Evolutionary conservation across 1,284 basidiomycete genomes (phyloP).

Genomic region (Phellopilus nigrolimitatus): DNA sequence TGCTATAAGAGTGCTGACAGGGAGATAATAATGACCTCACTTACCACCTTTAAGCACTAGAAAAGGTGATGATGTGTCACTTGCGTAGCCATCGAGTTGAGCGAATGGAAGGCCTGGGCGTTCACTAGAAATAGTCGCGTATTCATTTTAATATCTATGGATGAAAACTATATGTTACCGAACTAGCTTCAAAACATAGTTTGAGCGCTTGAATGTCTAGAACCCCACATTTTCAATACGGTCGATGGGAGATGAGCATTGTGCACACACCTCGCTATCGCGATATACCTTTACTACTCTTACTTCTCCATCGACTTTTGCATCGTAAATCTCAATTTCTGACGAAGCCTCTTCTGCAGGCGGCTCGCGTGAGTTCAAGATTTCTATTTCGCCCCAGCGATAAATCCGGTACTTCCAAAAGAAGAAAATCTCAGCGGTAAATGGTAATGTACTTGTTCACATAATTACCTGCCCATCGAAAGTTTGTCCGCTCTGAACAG

Average conservation of each 20-base stretch:
- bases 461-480: conserved; percentile 3
- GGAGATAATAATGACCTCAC: not conserved
- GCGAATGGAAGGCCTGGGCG: conserved; percentile 4
- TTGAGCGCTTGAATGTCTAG: not conserved
- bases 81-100: conserved; percentile 13
- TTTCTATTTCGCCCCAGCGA: conserved; percentile 12
- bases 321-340: conserved; percentile 7
- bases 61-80: not conserved
- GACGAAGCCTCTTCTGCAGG: not conserved
- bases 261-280: not conserved
- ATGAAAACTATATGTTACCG: not conserved
- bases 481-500: not conserved
- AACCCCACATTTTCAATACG: not conserved
- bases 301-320: not conserved
- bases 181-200: conserved; percentile 5
- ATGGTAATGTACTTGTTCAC: no score
- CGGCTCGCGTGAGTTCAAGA: not conserved
- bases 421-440: not conserved
- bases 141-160: not conserved
- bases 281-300: conserved; percentile 11
- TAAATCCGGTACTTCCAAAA: conserved; percentile 2
- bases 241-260: not conserved
- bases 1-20: not conserved
- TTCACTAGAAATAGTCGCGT: not conserved
- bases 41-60: conserved; percentile 11